Conservation (phyloP, 2,329 filamentous ascomycete genomes). For the Cercospora zeina region DNA sequence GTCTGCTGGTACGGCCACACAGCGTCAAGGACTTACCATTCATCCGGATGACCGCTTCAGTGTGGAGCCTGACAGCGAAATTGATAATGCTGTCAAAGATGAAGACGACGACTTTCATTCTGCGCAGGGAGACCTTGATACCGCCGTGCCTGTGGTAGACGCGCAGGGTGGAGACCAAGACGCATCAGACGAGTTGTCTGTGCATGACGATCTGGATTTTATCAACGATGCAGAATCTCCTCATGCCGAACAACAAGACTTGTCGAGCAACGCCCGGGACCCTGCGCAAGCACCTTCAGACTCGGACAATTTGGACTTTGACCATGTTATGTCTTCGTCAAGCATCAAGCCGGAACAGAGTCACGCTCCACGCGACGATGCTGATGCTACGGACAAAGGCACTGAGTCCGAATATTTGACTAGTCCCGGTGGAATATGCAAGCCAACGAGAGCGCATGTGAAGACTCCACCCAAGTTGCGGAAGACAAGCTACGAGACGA, state of each 20-base stretch:
- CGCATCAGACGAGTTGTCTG: constrained; percentile 21
- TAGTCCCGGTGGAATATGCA: background rate
- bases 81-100: constrained; percentile 18
- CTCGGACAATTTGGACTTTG: constrained; percentile 7
- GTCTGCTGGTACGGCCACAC: background rate
- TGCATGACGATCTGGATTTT: constrained; percentile 17
- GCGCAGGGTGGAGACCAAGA: constrained; percentile 17
- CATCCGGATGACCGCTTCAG: constrained; percentile 33
- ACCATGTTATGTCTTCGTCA: background rate
- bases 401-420: constrained; percentile 13
- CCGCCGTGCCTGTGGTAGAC: background rate
- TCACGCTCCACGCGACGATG: background rate
- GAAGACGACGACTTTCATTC: constrained; percentile 29
- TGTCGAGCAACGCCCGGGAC: background rate
- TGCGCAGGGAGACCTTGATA: constrained; percentile 17
- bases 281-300: background rate
- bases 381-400: constrained; percentile 1
- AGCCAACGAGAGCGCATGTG: constrained; percentile 3
- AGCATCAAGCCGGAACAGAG: background rate
- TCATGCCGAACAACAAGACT: background rate
- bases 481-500: constrained; percentile 6
- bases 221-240: constrained; percentile 11
- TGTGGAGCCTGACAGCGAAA: constrained; percentile 27
- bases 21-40: constrained; percentile 6
- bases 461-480: constrained; percentile 11